Base-by-base conservation (phyloP, 805 yeast genomes). In the Naumovozyma castellii region DNA sequence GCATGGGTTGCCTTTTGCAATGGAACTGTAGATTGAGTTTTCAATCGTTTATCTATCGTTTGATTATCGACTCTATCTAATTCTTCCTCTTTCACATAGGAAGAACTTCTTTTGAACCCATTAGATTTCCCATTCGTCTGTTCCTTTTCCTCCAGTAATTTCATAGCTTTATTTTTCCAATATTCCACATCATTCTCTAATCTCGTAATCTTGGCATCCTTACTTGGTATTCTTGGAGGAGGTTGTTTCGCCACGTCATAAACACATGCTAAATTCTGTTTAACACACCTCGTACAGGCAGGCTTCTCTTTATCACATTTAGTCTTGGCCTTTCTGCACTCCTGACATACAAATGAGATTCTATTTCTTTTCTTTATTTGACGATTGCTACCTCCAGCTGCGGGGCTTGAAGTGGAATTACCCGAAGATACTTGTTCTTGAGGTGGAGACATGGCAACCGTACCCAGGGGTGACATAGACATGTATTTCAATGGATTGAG, bases 261-360 rank as follows among this genome's bases (percentile, higher is more conserved):
- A 10, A 57, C 36, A 45, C 65, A 61, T 9, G 41, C 33, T 18
- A 56, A 38, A 15, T 50, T 46, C 33, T 51, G 48, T 38, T 55
- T 51, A 10, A 46, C 38, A 44, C 65, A 61, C 28, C 64, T 46
- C 5, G 54, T 37, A 44, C 65, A 61, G 12, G 44, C 37, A 5
- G 62, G 61, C 38, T 57, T 59, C 31, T 51, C 57, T 22, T 56
- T 49, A 41, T 61, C 64, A 43, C 65, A 61, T 39, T 56, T 61
- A 1, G 64, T 59, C 45, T 59, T 57, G 13, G 61, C 52, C 41
- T 52, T 57, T 40, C 64, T 45, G 35, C 65, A 61, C 4, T 52
- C 47, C 39, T 55, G 55, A 38, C 65, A 61, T 17, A 59, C 63
- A 42, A 54, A 61, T 0, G 65, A 61, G 13, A 61, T 42, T 34